Conservation (phyloP, 176 grass and related monocot genomes). For the Leersia perrieri region DNA sequence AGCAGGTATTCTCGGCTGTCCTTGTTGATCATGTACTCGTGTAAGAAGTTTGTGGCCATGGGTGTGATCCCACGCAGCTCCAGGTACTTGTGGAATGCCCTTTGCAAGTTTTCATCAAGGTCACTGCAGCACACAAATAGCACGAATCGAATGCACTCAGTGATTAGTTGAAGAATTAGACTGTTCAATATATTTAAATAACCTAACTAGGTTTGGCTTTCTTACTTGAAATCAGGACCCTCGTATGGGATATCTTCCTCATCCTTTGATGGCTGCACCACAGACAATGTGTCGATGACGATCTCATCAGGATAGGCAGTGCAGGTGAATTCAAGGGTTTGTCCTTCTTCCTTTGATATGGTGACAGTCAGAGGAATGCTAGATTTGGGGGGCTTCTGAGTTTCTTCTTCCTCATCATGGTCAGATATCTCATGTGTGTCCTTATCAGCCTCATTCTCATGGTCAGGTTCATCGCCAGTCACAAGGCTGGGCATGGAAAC, state of each 20-base stretch:
- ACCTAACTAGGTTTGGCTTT: neutral
- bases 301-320: constrained; percentile 85
- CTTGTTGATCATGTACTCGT: constrained; percentile 98
- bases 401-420: constrained; percentile 24
- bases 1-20: constrained; percentile 86
- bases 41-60: constrained; percentile 85
- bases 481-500: constrained; percentile 90
- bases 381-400: constrained; percentile 37
- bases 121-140: constrained; percentile 48
- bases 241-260: constrained; percentile 60
- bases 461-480: constrained; percentile 73
- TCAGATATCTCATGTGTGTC: constrained; percentile 1
- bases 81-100: constrained; percentile 91
- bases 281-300: constrained; percentile 69
- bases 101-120: constrained; percentile 93
- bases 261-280: constrained; percentile 26
- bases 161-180: neutral
- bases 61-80: constrained; percentile 78
- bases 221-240: constrained; percentile 94
- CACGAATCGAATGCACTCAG: neutral
- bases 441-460: constrained; percentile 16
- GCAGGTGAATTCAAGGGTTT: constrained; percentile 67
- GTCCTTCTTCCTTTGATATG: constrained; percentile 53
- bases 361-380: constrained; percentile 66
- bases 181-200: neutral